Conservation (phyloP, 306 rosid genomes). For the Malus domestica region ASM211411v1 NC_041805.1:28157001-28157500, state of each 20-base stretch:
- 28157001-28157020: slow-evolving; percentile 80
- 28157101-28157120: slow-evolving; percentile 8
- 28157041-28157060: slow-evolving; percentile 92
- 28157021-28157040: slow-evolving; percentile 89
- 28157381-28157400: slow-evolving; percentile 96
- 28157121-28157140: background rate
- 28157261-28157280: slow-evolving; percentile 87
- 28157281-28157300: slow-evolving; percentile 99
- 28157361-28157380: slow-evolving; percentile 20
- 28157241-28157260: slow-evolving; percentile 99
- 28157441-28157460: slow-evolving; percentile 96
- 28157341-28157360: background rate
- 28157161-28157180: slow-evolving; percentile 25
- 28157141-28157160: background rate
- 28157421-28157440: slow-evolving; percentile 94
- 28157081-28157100: slow-evolving; percentile 13
- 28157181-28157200: slow-evolving; percentile 98
- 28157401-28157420: slow-evolving; percentile 95
- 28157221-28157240: slow-evolving; percentile 96
- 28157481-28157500: slow-evolving; percentile 89
- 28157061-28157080: slow-evolving; percentile 99
- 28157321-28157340: background rate
- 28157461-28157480: slow-evolving; percentile 98
- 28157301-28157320: background rate
- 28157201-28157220: slow-evolving; percentile 86